Evolutionary conservation across 805 yeast species (phyloP).

Genomic region (Ogataea minuta): DNA sequence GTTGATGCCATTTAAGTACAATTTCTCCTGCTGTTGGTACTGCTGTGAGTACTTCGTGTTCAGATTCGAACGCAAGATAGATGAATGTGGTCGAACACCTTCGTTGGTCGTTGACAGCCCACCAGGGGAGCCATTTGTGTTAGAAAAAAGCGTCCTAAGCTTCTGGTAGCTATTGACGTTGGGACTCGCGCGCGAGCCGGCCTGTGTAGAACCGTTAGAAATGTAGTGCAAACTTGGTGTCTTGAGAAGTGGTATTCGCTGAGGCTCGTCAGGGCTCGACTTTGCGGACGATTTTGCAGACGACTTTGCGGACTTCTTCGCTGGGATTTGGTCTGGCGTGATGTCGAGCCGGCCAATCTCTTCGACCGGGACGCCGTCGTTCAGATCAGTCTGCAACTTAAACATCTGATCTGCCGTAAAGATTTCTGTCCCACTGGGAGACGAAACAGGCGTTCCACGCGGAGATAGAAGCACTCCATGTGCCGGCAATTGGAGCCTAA

Average conservation of each 20-base stretch:
- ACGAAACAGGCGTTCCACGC: constrained; percentile 31
- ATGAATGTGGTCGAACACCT: constrained; percentile 27
- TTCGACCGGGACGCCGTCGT: constrained; percentile 7
- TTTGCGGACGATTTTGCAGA: constrained; percentile 4
- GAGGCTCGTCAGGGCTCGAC: constrained; percentile 8
- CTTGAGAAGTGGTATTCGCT: constrained; percentile 5
- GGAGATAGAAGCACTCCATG: constrained; percentile 32
- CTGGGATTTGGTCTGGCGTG: constrained; percentile 1
- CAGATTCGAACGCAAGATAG: constrained; percentile 32
- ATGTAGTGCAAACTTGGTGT: constrained; percentile 6
- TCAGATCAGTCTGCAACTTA: constrained; percentile 10
- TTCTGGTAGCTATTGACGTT: constrained; percentile 21
- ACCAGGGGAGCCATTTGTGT: constrained; percentile 4
- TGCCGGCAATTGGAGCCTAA: constrained; percentile 23
- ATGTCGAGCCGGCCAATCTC: constrained; percentile 1
- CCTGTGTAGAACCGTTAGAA: constrained; percentile 9
- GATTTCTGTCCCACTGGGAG: constrained; percentile 24
- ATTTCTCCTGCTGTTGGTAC: constrained; percentile 53
- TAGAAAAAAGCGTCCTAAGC: constrained; percentile 14
- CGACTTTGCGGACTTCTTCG: constrained; percentile 6
- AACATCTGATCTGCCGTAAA: constrained; percentile 19
- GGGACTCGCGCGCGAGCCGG: constrained; percentile 16
- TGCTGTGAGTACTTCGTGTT: constrained; percentile 36
- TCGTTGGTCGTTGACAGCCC: constrained; percentile 9
- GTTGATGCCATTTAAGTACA: constrained; percentile 46